A percentile compares a stretch with the other conserved stretches of the same genome.
Conservation (phyloP, 345 rosid genomes). For the Eucalyptus pumila region DNA sequence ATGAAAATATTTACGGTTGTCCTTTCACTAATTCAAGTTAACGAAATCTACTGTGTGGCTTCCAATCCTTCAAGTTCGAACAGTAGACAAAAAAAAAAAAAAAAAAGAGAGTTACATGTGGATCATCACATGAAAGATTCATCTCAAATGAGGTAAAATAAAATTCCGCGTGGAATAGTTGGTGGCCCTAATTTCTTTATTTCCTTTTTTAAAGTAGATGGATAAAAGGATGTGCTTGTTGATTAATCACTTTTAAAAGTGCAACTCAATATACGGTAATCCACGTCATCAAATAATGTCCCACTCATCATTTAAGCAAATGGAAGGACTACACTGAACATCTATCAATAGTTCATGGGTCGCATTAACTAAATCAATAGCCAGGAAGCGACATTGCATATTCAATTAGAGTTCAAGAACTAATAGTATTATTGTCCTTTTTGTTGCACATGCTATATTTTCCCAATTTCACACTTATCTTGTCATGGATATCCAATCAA, state of each 20-base stretch:
- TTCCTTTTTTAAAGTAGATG: not conserved
- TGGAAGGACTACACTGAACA: no score
- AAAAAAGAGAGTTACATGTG: fast-evolving
- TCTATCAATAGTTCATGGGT: not conserved
- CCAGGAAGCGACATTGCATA: fast-evolving
- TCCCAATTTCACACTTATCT: not conserved
- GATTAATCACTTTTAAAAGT: not conserved
- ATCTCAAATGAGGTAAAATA: not conserved
- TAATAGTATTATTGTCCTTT: not conserved
- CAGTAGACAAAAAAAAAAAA: fast-evolving
- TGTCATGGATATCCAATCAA: not conserved
- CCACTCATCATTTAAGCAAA: no score
- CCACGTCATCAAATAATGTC: fast-evolving
- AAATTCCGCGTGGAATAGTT: not conserved
- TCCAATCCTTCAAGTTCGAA: not conserved
- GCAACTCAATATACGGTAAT: not conserved
- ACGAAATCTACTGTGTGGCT: not conserved
- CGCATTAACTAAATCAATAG: no score
- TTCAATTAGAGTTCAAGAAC: fast-evolving
- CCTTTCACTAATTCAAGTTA: not conserved
- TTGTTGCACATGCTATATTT: not conserved
- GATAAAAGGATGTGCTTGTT: not conserved
- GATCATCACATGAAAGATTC: not conserved
- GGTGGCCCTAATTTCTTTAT: not conserved
- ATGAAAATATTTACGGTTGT: not conserved